These are phyloP conservation scores for Warburgia ugandensis DNA, from an alignment of 164 flowering plant species.

Conservation along the genomic window DNA sequence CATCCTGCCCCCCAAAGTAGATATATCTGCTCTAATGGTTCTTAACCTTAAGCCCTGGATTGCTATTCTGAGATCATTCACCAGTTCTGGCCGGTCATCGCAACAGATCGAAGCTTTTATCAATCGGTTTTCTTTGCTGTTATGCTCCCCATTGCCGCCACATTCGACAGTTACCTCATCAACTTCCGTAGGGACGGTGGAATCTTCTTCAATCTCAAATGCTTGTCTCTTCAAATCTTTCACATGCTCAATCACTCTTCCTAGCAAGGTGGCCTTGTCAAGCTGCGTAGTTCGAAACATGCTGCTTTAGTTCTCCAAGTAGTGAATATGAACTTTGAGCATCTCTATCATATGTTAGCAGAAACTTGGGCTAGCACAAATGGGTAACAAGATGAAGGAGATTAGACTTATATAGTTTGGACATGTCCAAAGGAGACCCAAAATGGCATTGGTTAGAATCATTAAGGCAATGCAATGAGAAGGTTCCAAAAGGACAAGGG, in stretches of 20 bases:
- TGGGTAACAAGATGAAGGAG: too few species aligned
- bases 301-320: not conserved
- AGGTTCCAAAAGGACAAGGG: too few species aligned
- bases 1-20: slow-evolving; percentile 52
- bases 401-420: too few species aligned
- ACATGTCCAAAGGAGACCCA: too few species aligned
- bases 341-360: not conserved
- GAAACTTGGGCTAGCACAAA: not conserved
- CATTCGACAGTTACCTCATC: slow-evolving; percentile 42
- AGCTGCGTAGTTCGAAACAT: slow-evolving; percentile 35
- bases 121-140: slow-evolving; percentile 14
- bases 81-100: slow-evolving; percentile 67
- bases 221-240: slow-evolving; percentile 62
- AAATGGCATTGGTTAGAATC: too few species aligned
- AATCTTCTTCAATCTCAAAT: slow-evolving; percentile 29
- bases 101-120: slow-evolving; percentile 69
- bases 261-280: slow-evolving; percentile 87
- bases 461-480: too few species aligned
- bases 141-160: not conserved
- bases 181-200: slow-evolving; percentile 47
- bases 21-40: slow-evolving; percentile 51
- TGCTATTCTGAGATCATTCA: slow-evolving; percentile 43
- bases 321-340: not conserved
- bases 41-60: slow-evolving; percentile 43
- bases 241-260: slow-evolving; percentile 57